Conservation (phyloP, 2,329 filamentous ascomycete genomes). For the Teratosphaeria nubilosa region DNA sequence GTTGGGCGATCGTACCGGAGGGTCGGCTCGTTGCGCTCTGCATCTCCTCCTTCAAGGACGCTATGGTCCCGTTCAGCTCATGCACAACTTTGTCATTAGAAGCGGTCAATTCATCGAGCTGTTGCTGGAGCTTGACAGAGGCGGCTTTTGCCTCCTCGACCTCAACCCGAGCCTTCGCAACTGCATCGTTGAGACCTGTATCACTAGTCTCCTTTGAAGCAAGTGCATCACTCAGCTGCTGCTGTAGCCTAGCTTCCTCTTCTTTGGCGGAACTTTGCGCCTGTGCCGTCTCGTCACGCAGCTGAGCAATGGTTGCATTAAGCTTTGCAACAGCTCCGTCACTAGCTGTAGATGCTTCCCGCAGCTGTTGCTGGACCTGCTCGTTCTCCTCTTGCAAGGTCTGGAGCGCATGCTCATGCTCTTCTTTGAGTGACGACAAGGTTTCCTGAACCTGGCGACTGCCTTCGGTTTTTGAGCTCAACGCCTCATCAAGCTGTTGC, state of each 20-base stretch:
- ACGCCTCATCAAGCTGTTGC: slow-evolving; percentile 10
- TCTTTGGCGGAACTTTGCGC: neutral
- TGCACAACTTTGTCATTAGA: neutral
- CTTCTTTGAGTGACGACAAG: slow-evolving; percentile 7
- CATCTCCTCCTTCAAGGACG: neutral
- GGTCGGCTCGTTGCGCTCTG: slow-evolving; percentile 2
- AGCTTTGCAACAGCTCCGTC: slow-evolving; percentile 7
- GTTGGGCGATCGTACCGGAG: slow-evolving; percentile 6
- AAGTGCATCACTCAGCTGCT: slow-evolving; percentile 6
- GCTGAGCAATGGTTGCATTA: slow-evolving; percentile 5
- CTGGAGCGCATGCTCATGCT: slow-evolving; percentile 5
- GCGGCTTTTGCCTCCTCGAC: slow-evolving; percentile 13
- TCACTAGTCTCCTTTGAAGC: slow-evolving; percentile 12
- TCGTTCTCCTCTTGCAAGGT: slow-evolving; percentile 8
- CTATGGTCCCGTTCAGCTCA: slow-evolving; percentile 4
- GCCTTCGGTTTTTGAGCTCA: slow-evolving; percentile 6
- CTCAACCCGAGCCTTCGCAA: neutral
- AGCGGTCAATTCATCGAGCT: neutral
- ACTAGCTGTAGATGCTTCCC: slow-evolving; percentile 8
- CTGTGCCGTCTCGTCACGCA: slow-evolving; percentile 7
- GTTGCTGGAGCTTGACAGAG: slow-evolving; percentile 8
- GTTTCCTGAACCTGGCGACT: slow-evolving; percentile 5
- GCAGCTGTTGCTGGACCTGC: slow-evolving; percentile 9
- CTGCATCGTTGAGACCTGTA: slow-evolving; percentile 9
- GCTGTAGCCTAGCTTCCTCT: slow-evolving; percentile 1